Evolutionary conservation across 1,284 basidiomycete species (phyloP), one percentile per base, ranked within the genome.

Genomic region (Cystobasidium pallidum): DNA sequence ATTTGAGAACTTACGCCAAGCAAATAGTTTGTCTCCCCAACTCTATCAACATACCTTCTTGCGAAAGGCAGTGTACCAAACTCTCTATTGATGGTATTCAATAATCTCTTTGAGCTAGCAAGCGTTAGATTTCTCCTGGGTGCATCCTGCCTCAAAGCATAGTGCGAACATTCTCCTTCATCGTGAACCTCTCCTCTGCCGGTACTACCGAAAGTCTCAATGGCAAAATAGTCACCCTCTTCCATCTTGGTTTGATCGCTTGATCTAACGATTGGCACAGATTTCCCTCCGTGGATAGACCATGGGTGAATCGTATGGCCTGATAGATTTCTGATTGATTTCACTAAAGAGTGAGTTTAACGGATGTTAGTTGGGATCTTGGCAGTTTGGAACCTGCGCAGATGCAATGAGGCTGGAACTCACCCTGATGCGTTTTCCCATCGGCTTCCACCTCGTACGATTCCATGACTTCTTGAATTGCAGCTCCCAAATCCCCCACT

Each of bases 391-490:
- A 39, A 6, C 7, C 36, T 39, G 7, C 36, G 7, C 13, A 7
- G 7, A 39, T 7, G 36, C 36, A 39, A 39, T 39, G 36, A 39
- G 36, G 36, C 6, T 39, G 36, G 36, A 39, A 81, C 87, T 68
- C 70, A 94, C 93, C 91, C 73, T 90, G 92, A 76, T 89, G 86
- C 24, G 89, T 86, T 80, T 94, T 93, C 45, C 92, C 91, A 34
- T 88, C 85, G 24, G 94, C 87, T 79, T 94, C 92, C 21, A 99
- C 94, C 81, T 99, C 96, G 80, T 98, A 97, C 3, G 91, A 93
- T 81, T 98, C 94, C 96, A 99, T 99, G 2, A 94, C 94, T 82
- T 99, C 96, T 81, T 99, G 95, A 73, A 99, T 94, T 47, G 87
- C 86, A 0, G 88, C 94, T 7, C 89, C 96, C 45, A 99, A 86